phyloP scores from a whole-genome alignment of 345 rosid genomes.

The Eucalyptus dawsonii region DNA sequence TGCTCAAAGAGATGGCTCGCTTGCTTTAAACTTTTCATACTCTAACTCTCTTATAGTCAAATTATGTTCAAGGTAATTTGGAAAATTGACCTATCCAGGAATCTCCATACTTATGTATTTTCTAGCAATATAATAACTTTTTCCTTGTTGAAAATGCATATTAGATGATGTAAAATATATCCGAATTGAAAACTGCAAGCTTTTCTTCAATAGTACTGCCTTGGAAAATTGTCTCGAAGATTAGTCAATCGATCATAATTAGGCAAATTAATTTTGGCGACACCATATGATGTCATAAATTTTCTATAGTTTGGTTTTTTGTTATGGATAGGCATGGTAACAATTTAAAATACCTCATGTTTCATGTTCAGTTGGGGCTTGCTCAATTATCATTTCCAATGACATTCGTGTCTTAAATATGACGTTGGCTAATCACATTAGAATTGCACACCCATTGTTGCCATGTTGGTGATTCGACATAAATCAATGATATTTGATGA shows the following conservation, averaged over 20 bases:
- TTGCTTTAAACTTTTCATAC: neutral
- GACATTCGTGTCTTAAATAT: neutral
- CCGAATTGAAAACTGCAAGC: neutral
- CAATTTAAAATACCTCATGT: neutral
- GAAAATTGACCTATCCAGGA: accelerated
- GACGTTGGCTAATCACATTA: neutral
- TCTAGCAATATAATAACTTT: neutral
- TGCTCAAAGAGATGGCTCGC: neutral
- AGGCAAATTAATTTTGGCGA: neutral
- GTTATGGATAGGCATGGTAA: neutral
- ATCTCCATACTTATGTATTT: neutral
- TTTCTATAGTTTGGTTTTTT: neutral
- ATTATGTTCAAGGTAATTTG: neutral
- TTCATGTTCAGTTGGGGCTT: neutral
- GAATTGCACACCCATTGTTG: neutral
- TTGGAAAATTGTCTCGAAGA: neutral
- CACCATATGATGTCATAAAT: neutral
- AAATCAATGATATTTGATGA: accelerated
- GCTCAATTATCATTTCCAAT: neutral
- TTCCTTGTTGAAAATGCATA: neutral
- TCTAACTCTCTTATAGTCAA: accelerated
- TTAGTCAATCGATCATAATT: neutral
- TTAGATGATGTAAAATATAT: neutral
- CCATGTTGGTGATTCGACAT: neutral
- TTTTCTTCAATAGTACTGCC: accelerated